phyloP scores from a whole-genome alignment of 345 rosid genomes.

The Laguncularia racemosa region DNA sequence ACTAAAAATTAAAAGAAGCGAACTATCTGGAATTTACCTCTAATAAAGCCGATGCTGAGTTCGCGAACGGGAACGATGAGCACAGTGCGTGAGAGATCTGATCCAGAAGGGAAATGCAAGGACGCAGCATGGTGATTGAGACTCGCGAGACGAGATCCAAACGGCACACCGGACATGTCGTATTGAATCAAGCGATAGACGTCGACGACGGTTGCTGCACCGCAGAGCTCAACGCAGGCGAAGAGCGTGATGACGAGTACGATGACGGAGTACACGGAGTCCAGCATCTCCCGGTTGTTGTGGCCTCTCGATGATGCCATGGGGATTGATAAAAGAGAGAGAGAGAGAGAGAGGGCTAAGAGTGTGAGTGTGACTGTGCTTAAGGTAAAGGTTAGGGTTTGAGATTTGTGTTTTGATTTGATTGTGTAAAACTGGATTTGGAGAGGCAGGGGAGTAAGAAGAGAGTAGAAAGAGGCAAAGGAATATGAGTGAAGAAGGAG shows the following conservation, averaged over 20 bases:
- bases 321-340: slow-evolving; percentile 40
- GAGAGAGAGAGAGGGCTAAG: slow-evolving; percentile 15
- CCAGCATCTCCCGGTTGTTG: slow-evolving; percentile 35
- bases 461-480: too few relatives aligned
- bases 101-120: slow-evolving; percentile 57
- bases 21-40: slow-evolving; percentile 29
- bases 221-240: slow-evolving; percentile 90
- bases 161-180: slow-evolving; percentile 81
- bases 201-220: slow-evolving; percentile 90
- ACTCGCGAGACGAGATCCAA: slow-evolving; percentile 86
- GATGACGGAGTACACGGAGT: slow-evolving; percentile 60
- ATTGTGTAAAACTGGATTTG: too few relatives aligned
- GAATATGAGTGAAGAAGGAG: too few relatives aligned
- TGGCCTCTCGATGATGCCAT: slow-evolving; percentile 27
- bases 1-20: neutral
- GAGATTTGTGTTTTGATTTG: too few relatives aligned
- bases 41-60: slow-evolving; percentile 51
- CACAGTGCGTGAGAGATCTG: slow-evolving; percentile 88
- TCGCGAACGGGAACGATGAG: slow-evolving; percentile 78
- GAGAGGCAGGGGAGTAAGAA: too few relatives aligned
- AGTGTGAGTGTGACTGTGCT: neutral
- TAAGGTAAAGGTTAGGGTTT: neutral
- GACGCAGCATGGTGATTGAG: slow-evolving; percentile 94
- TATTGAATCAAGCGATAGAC: slow-evolving; percentile 96
- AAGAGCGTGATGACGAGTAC: slow-evolving; percentile 66